Evolutionary conservation across 2,329 filamentous ascomycete species (phyloP), one percentile per base, ranked within the genome.

Genomic region (Cladosporium austrohemisphaericum): DNA sequence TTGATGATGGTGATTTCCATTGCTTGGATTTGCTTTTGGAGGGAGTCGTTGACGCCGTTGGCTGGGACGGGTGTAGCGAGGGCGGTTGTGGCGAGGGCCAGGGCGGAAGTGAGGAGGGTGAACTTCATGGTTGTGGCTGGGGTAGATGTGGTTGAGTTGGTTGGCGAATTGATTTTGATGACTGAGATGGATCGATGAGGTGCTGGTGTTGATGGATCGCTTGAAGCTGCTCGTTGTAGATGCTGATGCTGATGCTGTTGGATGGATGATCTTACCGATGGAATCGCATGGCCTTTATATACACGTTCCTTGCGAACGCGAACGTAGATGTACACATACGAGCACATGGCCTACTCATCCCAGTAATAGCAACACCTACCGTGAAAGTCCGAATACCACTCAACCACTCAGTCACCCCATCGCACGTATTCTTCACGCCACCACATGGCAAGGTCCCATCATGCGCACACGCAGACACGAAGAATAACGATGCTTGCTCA

Each of bases 1-100:
- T 45, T 45, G 41, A 45, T 26, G 31, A 45, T 45, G 29, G 41
- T 45, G 8, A 36, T 36, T 28, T 45, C 31, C 28, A 45, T 32
- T n/a, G 20, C 11, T 25, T 36, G 41, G 22, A 45, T 45, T 45
- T 45, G 29, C 18, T 45, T 45, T 19, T 45, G 41, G 22, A 25
- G 20, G 26, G 40, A 43, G 31, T 45, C 31, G 8, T 16, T 16
- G 3, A 16, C 19, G n/a, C 31, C 41, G 31, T 45, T 45, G 20
- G 41, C 20, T 22, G 31, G 41, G 31, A 33, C 31, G 8, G 41
- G 29, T 20, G 8, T 26, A 14, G 41, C 31, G 26, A 43, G 25
- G 14, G 26, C 26, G 13, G 40, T 43, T 20, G 29, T 36, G 41
- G 41, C 11, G 18, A 44, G 41, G 11, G 31, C 41, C 18, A 45